These are phyloP conservation scores for Protea cynaroides DNA, from an alignment of 164 flowering plant species.

Conservation along the genomic window DNA sequence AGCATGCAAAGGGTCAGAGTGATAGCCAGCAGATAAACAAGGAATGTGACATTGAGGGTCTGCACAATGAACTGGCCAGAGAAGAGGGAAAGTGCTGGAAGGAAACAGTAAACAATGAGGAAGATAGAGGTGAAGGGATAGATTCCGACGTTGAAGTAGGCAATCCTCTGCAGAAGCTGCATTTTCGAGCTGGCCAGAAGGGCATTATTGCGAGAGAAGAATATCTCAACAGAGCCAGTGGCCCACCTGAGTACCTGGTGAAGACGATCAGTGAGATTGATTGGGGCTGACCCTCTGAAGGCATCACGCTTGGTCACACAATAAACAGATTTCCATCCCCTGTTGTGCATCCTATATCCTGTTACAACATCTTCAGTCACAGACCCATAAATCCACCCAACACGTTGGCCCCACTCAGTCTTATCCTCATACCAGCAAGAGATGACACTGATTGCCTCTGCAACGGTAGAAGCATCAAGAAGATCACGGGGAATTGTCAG, in stretches of 20 bases:
- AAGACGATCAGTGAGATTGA: slow-evolving; percentile 76
- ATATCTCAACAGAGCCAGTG: slow-evolving; percentile 83
- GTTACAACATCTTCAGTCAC: slow-evolving; percentile 87
- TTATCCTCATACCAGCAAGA: slow-evolving; percentile 85
- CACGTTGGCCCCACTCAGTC: slow-evolving; percentile 75
- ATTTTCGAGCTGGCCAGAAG: slow-evolving; percentile 49
- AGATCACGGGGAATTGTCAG: slow-evolving; percentile 62
- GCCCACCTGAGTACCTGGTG: slow-evolving; percentile 97
- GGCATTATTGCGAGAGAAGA: slow-evolving; percentile 82
- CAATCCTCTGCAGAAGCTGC: slow-evolving; percentile 62
- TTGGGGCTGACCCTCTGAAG: slow-evolving; percentile 84
- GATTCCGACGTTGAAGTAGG: slow-evolving; percentile 72
- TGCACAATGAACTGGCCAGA: slow-evolving; percentile 77
- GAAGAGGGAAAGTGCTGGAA: slow-evolving; percentile 76
- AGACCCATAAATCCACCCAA: slow-evolving; percentile 90
- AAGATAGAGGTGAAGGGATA: slow-evolving; percentile 81
- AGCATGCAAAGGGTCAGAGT: slow-evolving; percentile 57
- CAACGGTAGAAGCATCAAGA: slow-evolving; percentile 74
- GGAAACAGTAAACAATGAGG: slow-evolving; percentile 77
- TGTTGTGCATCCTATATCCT: slow-evolving; percentile 76
- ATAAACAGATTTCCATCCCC: slow-evolving; percentile 81
- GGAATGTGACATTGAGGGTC: slow-evolving; percentile 56
- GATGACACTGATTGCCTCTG: slow-evolving; percentile 65
- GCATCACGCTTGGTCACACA: slow-evolving; percentile 81
- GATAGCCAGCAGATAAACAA: slow-evolving; percentile 57